Conservation (phyloP, 768 basidiomycete genomes). For the Tubosaeta brunneosetosa region DNA sequence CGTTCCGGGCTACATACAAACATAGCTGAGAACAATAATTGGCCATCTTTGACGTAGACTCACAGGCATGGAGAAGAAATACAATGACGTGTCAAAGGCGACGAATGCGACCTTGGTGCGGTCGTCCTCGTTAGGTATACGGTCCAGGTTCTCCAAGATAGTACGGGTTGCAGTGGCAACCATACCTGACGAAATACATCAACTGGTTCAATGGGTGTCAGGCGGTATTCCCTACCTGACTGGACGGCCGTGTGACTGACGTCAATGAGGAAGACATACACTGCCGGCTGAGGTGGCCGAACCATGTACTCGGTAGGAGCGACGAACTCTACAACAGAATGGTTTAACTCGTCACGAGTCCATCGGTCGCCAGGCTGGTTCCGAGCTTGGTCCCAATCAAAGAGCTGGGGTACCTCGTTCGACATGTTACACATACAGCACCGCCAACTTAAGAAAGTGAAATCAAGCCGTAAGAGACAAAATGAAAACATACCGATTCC, state of each 20-base stretch:
- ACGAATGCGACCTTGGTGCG: constrained; percentile 91
- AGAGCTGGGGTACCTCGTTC: constrained; percentile 96
- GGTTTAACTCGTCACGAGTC: constrained; percentile 89
- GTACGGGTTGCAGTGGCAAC: constrained; percentile 97
- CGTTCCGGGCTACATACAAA: constrained; percentile 48
- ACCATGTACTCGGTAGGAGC: constrained; percentile 99
- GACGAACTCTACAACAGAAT: constrained; percentile 92
- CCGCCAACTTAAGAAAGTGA: constrained; percentile 65
- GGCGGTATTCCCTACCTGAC: constrained; percentile 53
- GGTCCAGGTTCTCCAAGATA: constrained; percentile 90
- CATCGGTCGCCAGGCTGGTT: constrained; percentile 96
- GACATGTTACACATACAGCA: constrained; percentile 99
- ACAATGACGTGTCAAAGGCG: constrained; percentile 86
- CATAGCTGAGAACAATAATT: neutral
- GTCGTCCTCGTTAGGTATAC: constrained; percentile 91
- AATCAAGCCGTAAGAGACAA: neutral
- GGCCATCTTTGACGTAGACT: neutral
- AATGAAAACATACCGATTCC: constrained; percentile 61
- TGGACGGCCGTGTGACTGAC: constrained; percentile 90
- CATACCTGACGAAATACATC: constrained; percentile 60
- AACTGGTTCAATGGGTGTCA: neutral
- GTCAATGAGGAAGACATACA: constrained; percentile 96
- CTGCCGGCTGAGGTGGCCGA: constrained; percentile 94
- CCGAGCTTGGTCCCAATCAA: constrained; percentile 94
- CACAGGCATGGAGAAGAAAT: constrained; percentile 93